phyloP scores from a whole-genome alignment of 108 stramenopile species.

The Epipyxis sp. region DNA sequence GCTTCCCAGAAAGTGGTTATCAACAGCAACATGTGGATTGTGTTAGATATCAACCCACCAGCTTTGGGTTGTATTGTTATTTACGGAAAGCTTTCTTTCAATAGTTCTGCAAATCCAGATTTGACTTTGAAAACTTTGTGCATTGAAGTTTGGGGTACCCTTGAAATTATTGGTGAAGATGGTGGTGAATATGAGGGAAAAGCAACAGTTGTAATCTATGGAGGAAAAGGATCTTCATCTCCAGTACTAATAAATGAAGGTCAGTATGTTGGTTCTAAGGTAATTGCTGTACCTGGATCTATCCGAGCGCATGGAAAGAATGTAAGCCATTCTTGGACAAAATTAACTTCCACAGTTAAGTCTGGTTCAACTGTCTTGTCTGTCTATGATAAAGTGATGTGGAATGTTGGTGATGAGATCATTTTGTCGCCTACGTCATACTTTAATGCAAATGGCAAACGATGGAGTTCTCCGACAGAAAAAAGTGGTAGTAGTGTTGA shows the following conservation, averaged over 20 bases:
- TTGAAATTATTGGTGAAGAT: slow-evolving; percentile 4
- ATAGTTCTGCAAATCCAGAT: background rate
- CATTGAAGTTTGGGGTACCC: background rate
- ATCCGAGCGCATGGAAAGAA: background rate
- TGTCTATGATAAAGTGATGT: background rate
- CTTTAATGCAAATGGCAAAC: background rate
- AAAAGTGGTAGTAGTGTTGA: background rate
- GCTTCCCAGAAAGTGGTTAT: background rate
- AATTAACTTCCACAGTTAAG: background rate
- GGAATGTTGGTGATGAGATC: slow-evolving; percentile 11
- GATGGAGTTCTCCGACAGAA: background rate
- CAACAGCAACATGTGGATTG: slow-evolving; percentile 20
- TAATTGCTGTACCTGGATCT: slow-evolving; percentile 20
- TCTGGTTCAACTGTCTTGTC: background rate
- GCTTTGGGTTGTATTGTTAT: background rate
- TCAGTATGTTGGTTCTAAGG: slow-evolving; percentile 28
- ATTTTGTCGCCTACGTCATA: background rate
- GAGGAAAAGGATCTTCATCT: background rate
- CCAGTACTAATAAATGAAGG: background rate
- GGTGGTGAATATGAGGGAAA: background rate
- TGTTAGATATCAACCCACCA: slow-evolving; percentile 2
- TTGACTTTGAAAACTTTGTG: background rate
- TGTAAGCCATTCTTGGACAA: background rate
- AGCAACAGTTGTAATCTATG: background rate
- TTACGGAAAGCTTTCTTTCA: slow-evolving; percentile 10